Evolutionary conservation across 176 grass and related monocot genomes (phyloP).

Genomic region (Juncus effusus): DNA sequence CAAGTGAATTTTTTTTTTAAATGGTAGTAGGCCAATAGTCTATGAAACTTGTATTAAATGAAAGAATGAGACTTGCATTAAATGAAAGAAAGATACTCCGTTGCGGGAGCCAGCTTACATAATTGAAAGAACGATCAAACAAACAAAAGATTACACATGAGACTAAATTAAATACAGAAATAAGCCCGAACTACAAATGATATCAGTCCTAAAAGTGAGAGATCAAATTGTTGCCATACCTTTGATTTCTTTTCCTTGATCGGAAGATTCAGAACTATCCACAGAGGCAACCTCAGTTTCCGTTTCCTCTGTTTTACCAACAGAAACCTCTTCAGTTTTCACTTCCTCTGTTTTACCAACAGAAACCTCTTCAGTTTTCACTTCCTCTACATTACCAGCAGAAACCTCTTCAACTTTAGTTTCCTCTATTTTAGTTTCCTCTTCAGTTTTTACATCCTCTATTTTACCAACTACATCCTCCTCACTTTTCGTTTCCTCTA

Average conservation of each 20-base stretch:
- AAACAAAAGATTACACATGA: background rate
- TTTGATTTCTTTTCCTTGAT: conserved; percentile 20
- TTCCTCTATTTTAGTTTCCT: background rate
- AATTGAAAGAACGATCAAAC: background rate
- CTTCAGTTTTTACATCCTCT: conserved; percentile 2
- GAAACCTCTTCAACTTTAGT: background rate
- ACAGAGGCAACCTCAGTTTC: conserved; percentile 14
- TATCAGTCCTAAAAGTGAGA: background rate
- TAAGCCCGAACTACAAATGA: too few relatives aligned
- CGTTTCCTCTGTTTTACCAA: background rate
- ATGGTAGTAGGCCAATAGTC: background rate
- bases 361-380: conserved; percentile 4
- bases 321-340: conserved; percentile 7
- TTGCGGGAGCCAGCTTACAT: background rate
- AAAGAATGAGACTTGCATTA: background rate
- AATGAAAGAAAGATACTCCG: background rate
- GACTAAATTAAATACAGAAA: too few relatives aligned
- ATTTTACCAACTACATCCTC: background rate
- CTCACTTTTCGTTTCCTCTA: background rate
- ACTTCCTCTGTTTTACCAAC: background rate
- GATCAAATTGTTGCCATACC: conserved; percentile 19
- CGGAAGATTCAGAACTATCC: conserved; percentile 6
- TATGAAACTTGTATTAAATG: background rate
- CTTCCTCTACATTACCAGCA: conserved; percentile 2
- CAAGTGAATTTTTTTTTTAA: too few relatives aligned